These are phyloP conservation scores for Chalaropsis thielavioides DNA, from an alignment of 2,329 filamentous ascomycete species.

Conservation along the genomic window DNA sequence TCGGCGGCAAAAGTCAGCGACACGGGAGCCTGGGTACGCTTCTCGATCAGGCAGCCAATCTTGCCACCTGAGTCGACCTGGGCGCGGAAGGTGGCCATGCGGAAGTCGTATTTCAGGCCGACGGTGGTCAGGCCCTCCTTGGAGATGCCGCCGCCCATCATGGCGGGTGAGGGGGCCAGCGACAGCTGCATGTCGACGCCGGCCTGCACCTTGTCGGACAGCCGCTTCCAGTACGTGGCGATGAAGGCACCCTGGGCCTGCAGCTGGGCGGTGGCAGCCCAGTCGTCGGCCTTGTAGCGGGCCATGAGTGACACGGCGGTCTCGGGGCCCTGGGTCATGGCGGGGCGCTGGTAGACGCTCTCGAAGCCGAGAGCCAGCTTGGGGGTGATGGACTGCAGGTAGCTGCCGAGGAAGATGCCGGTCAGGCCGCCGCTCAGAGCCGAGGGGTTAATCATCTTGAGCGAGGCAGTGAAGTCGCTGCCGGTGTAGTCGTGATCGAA, in stretches of 20 bases:
- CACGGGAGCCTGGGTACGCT: slow-evolving; percentile 84
- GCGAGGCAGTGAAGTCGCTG: slow-evolving; percentile 76
- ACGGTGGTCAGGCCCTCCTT: slow-evolving; percentile 85
- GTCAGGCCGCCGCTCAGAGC: slow-evolving; percentile 81
- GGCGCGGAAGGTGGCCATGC: slow-evolving; percentile 84
- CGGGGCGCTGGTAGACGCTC: slow-evolving; percentile 82
- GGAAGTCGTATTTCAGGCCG: slow-evolving; percentile 96
- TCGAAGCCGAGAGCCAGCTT: slow-evolving; percentile 79
- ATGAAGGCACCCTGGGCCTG: slow-evolving; percentile 78
- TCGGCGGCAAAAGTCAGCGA: slow-evolving; percentile 91
- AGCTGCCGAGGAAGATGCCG: slow-evolving; percentile 89
- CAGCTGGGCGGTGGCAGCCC: slow-evolving; percentile 83
- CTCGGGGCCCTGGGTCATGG: slow-evolving; percentile 75
- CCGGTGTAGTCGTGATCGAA: slow-evolving; percentile 94
- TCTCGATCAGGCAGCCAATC: slow-evolving; percentile 83
- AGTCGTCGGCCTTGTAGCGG: slow-evolving; percentile 81
- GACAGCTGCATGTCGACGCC: slow-evolving; percentile 89
- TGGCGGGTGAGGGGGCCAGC: slow-evolving; percentile 50
- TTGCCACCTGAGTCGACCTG: slow-evolving; percentile 94
- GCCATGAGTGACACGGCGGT: slow-evolving; percentile 79
- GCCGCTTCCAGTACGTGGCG: slow-evolving; percentile 81
- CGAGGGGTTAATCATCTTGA: slow-evolving; percentile 95
- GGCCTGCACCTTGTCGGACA: slow-evolving; percentile 91
- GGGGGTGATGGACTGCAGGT: slow-evolving; percentile 84
- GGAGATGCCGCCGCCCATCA: slow-evolving; percentile 61